Evolutionary conservation across 1,284 basidiomycete species (phyloP).

Genomic region (Ustilago cynodontis): DNA sequence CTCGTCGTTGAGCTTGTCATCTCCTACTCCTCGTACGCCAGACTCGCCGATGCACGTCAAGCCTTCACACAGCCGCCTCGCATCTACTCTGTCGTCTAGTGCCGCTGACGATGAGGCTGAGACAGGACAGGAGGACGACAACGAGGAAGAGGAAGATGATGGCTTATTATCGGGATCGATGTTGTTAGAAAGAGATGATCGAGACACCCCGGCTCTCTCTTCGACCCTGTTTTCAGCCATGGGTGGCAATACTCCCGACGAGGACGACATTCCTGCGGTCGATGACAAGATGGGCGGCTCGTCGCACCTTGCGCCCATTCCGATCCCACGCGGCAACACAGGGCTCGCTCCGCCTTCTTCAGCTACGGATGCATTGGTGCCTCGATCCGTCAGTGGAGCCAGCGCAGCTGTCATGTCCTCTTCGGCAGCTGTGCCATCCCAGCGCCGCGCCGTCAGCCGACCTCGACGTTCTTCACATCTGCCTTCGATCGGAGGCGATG

Average conservation of each 20-base stretch:
- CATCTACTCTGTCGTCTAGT: slow-evolving; percentile 26
- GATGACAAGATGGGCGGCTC: slow-evolving; percentile 59
- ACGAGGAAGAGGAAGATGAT: slow-evolving; percentile 32
- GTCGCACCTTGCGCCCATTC: slow-evolving; percentile 47
- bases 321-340: slow-evolving; percentile 49
- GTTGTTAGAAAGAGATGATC: slow-evolving; percentile 45
- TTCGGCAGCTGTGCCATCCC: slow-evolving; percentile 15
- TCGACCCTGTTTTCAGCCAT: slow-evolving; percentile 47
- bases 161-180: slow-evolving; percentile 45
- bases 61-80: slow-evolving; percentile 28
- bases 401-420: slow-evolving; percentile 10
- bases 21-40: slow-evolving; percentile 14
- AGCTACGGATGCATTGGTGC: slow-evolving; percentile 19
- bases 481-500: slow-evolving; percentile 14
- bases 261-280: slow-evolving; percentile 61
- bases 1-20: slow-evolving; percentile 16
- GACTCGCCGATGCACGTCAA: slow-evolving; percentile 13
- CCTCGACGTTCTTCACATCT: slow-evolving; percentile 52
- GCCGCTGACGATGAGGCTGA: slow-evolving; percentile 39
- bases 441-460: slow-evolving; percentile 37
- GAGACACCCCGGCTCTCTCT: slow-evolving; percentile 42
- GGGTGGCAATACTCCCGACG: slow-evolving; percentile 37
- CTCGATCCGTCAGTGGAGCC: slow-evolving; percentile 19
- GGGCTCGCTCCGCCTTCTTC: slow-evolving; percentile 19
- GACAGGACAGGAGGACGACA: slow-evolving; percentile 22